Evolutionary conservation across 176 grass and related monocot species (phyloP).

Genomic region (Rhynchospora breviuscula): DNA sequence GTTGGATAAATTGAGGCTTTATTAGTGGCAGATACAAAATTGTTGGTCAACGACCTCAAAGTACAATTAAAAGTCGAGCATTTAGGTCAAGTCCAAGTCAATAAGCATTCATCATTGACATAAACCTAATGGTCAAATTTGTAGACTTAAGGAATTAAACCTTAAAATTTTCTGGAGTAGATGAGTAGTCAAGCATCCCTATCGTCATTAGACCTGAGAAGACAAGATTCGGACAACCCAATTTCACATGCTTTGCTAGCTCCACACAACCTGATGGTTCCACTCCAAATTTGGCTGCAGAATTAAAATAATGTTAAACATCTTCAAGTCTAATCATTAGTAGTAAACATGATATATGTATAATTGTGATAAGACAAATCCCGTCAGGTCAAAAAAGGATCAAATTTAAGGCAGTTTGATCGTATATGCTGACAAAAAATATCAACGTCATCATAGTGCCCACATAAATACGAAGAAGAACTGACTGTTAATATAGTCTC

Average conservation of each 20-base stretch:
- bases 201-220: conserved; percentile 99
- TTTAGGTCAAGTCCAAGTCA: neutral
- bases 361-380: neutral
- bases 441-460: neutral
- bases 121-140: neutral
- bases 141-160: conserved; percentile 21
- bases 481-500: neutral
- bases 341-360: neutral
- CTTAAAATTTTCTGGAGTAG: conserved; percentile 92
- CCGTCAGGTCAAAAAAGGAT: neutral
- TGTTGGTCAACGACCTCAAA: neutral
- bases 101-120: neutral
- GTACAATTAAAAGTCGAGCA: neutral
- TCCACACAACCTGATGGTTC: conserved; percentile 67
- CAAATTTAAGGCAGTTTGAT: neutral
- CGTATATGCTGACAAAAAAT: neutral
- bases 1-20: neutral
- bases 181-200: conserved; percentile 98
- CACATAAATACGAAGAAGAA: neutral
- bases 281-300: conserved; percentile 90
- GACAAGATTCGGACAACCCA: conserved; percentile 75
- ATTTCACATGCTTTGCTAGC: conserved; percentile 87
- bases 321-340: neutral
- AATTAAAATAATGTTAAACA: neutral
- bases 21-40: neutral